A percentile compares a stretch with the other conserved stretches of the same genome.
Conservation (phyloP, 345 rosid genomes). For the Camelina sativa region DNA sequence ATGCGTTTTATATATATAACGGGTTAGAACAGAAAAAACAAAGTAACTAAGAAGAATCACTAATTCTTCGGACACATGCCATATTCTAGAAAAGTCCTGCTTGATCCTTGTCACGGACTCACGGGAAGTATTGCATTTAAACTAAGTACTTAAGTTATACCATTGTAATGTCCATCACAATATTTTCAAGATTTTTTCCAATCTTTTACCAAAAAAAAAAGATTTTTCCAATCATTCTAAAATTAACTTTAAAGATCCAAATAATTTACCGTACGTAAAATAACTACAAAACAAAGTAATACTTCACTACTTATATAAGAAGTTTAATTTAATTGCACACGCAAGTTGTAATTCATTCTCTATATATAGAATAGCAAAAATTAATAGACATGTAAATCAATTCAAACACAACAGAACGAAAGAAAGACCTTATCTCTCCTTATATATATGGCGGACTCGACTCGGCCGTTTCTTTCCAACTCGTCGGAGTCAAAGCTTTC, state of each 20-base stretch:
- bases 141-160: background rate
- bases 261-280: no score
- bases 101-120: slow-evolving; percentile 24
- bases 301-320: background rate
- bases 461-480: slow-evolving; percentile 45
- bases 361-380: slow-evolving; percentile 4
- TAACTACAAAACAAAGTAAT: no score
- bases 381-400: background rate
- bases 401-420: slow-evolving; percentile 5
- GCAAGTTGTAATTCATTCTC: background rate
- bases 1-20: background rate
- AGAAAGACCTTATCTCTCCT: background rate
- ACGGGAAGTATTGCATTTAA: slow-evolving; percentile 8
- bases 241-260: background rate
- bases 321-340: background rate
- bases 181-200: background rate
- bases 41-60: no score
- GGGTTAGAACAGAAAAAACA: background rate
- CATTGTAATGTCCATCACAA: background rate
- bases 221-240: background rate
- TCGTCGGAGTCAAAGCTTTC: slow-evolving; percentile 31
- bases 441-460: slow-evolving; percentile 30
- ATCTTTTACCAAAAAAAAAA: no score
- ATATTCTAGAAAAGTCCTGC: slow-evolving; percentile 4
- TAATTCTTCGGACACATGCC: no score